These are phyloP conservation scores for Talaromyces sp. DNA, from an alignment of 2,329 filamentous ascomycete genomes.

Conservation along the genomic window DNA sequence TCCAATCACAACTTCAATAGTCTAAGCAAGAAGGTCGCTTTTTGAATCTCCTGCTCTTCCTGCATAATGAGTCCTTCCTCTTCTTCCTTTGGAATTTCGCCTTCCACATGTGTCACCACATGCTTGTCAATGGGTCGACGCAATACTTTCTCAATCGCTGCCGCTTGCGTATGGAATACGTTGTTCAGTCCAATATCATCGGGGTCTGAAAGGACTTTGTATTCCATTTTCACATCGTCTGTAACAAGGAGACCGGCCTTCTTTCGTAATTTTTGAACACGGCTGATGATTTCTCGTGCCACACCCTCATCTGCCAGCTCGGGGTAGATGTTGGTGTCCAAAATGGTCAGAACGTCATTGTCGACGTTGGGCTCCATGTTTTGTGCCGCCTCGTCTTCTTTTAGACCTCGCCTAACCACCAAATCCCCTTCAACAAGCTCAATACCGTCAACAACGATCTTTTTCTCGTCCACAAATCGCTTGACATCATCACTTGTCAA, in stretches of 20 bases:
- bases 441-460: constrained; percentile 81
- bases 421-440: constrained; percentile 76
- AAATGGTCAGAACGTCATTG: constrained; percentile 80
- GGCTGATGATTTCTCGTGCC: constrained; percentile 85
- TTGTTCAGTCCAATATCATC: constrained; percentile 67
- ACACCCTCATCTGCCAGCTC: constrained; percentile 85
- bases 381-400: constrained; percentile 64
- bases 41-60: constrained; percentile 81
- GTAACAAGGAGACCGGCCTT: constrained; percentile 86
- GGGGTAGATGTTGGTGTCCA: constrained; percentile 77
- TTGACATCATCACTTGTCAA: constrained; percentile 78
- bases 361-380: constrained; percentile 83
- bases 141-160: constrained; percentile 69
- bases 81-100: constrained; percentile 48
- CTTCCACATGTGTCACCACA: constrained; percentile 47
- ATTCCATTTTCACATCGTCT: constrained; percentile 95
- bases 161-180: constrained; percentile 63
- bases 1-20: constrained; percentile 62
- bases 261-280: constrained; percentile 88
- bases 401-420: constrained; percentile 72
- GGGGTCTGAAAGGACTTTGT: constrained; percentile 72
- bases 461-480: constrained; percentile 65
- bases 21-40: constrained; percentile 72
- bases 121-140: constrained; percentile 71
- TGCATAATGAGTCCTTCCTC: constrained; percentile 64